A percentile compares a stretch with the other conserved stretches of the same genome.
Conservation (phyloP, 805 yeast species). For the Scheffersomyces ergatensis region DNA sequence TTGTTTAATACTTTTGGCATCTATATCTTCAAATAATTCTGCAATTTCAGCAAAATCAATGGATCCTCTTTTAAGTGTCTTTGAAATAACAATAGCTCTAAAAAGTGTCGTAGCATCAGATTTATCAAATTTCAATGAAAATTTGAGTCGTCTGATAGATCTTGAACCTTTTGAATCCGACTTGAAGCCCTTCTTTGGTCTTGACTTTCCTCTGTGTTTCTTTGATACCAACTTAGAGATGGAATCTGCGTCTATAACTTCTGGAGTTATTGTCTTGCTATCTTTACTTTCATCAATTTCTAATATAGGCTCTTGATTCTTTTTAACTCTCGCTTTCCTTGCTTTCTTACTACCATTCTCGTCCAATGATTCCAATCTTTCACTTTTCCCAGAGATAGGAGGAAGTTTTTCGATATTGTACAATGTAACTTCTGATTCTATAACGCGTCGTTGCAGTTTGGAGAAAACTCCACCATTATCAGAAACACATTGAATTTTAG, state of each 20-base stretch:
- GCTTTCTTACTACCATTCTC: background rate
- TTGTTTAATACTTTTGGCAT: constrained; percentile 46
- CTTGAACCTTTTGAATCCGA: background rate
- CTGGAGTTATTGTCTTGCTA: background rate
- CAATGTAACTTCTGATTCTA: constrained; percentile 27
- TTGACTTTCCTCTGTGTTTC: constrained; percentile 11
- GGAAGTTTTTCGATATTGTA: constrained; percentile 8
- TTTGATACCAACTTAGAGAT: constrained; percentile 8
- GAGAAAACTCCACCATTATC: constrained; percentile 18
- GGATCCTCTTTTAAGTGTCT: constrained; percentile 52
- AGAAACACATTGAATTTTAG: constrained; percentile 20
- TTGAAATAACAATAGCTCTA: constrained; percentile 65
- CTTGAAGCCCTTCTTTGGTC: constrained; percentile 3
- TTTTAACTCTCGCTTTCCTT: background rate
- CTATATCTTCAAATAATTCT: constrained; percentile 40
- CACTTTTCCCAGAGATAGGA: constrained; percentile 8
- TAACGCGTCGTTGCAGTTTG: constrained; percentile 15
- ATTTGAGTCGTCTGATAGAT: constrained; percentile 10
- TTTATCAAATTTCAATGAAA: constrained; percentile 27
- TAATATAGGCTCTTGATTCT: background rate
- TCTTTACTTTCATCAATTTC: background rate
- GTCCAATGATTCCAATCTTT: constrained; percentile 19
- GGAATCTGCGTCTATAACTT: background rate
- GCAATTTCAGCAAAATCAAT: constrained; percentile 69
- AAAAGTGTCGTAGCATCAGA: constrained; percentile 55